Base-by-base conservation (phyloP, 2,329 filamentous ascomycete genomes). In the Stagonosporopsis tanaceti region DNA sequence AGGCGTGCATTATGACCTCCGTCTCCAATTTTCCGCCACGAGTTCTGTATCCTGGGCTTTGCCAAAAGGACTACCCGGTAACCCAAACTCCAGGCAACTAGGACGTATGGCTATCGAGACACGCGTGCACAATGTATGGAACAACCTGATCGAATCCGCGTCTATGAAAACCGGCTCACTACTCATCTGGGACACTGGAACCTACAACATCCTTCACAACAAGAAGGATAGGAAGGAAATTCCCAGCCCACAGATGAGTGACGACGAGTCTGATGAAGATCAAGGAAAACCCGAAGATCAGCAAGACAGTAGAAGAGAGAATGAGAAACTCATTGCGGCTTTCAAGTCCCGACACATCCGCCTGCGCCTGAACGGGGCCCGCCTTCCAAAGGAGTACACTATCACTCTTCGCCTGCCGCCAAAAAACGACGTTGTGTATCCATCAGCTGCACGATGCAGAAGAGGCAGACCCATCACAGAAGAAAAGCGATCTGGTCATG, bases 1-100 rank as follows among this genome's bases (percentile, higher is more conserved):
- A 9, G 88, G 89, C 24, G 81, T 82, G 1, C 86, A 89, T 69
- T 90, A 91, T 77, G 89, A 91, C 72, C 79, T 91, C 20, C 81
- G 89, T 2, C 78, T 91, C 17, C 88, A 91, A 71, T 88, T 91
- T 70, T 91, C 89, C 28, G 80, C 82, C 55, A 83, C 84, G 0
- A 90, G 88, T 67, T 88, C 87, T 25, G 82, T 85, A 11, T 89
- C 85, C 57, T 91, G 77, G 53, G 76, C 77, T 1, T 58, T 81
- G 4, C 78, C 78, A 0, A 80, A 80, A 61, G 79, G 78, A 3
- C 45, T 81, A 11, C 77, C 78, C 1, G 78, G 79, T 0, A 75
- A 80, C 54, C 67, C 77, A 0, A 78, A 79, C 51, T 78, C 76
- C 2, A 63, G 65, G 17, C 68, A 77, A 17, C 70, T 71, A 20